phyloP scores from a whole-genome alignment of 306 rosid genomes.

The Cercis canadensis region DNA sequence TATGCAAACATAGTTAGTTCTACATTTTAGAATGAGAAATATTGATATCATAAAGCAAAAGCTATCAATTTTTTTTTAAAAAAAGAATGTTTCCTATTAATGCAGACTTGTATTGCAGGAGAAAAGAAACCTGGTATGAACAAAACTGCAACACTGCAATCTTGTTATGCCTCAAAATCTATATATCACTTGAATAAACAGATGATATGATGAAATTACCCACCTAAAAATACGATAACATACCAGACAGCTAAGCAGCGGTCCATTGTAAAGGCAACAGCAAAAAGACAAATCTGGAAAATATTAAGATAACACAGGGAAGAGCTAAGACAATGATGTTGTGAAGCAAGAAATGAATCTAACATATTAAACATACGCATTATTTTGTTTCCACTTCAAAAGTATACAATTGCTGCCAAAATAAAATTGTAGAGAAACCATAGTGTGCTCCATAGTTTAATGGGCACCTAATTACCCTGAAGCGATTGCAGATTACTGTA shows the following conservation, averaged over 20 bases:
- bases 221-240: conserved; percentile 68
- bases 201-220: conserved; percentile 37
- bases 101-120: conserved; percentile 24
- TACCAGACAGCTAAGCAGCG: conserved; percentile 83
- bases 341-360: conserved; percentile 3
- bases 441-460: conserved; percentile 6
- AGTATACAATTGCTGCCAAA: conserved; percentile 22
- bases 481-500: background rate
- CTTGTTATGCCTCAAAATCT: background rate
- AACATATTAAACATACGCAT: conserved; percentile 16
- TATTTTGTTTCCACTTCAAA: conserved; percentile 13
- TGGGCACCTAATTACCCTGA: conserved; percentile 3
- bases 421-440: conserved; percentile 7
- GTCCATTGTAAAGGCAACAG: conserved; percentile 74
- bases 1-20: conserved; percentile 15
- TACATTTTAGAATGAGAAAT: conserved; percentile 8
- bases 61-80: background rate
- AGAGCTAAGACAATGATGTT: conserved; percentile 22
- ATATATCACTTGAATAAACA: conserved; percentile 9
- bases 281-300: conserved; percentile 79
- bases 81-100: background rate
- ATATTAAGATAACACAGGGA: conserved; percentile 31
- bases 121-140: conserved; percentile 16
- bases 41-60: conserved; percentile 25
- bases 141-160: background rate